These are phyloP conservation scores for Dictyostelium discoideum DNA, from an alignment of 78 protist genomes.

Conservation along the genomic window dicty_2.7 NC_007088.5:7560501-7561000, in stretches of 20 bases:
- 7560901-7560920: neutral
- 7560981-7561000: neutral
- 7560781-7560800: neutral
- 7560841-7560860: neutral
- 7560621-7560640: neutral
- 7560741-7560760: neutral
- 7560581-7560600: neutral
- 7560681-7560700: neutral
- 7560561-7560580: neutral
- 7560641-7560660: neutral
- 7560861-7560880: slow-evolving; percentile 6
- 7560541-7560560: neutral
- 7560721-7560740: neutral
- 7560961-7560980: neutral
- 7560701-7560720: neutral
- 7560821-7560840: neutral
- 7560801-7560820: neutral
- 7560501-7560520: neutral
- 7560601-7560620: neutral
- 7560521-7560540: neutral
- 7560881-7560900: neutral
- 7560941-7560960: neutral
- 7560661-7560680: neutral
- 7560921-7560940: neutral
- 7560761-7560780: neutral